A percentile compares a stretch with the other conserved stretches of the same genome.
Conservation (phyloP, 2,329 filamentous ascomycete species). For the Aspergillus chevalieri region DNA sequence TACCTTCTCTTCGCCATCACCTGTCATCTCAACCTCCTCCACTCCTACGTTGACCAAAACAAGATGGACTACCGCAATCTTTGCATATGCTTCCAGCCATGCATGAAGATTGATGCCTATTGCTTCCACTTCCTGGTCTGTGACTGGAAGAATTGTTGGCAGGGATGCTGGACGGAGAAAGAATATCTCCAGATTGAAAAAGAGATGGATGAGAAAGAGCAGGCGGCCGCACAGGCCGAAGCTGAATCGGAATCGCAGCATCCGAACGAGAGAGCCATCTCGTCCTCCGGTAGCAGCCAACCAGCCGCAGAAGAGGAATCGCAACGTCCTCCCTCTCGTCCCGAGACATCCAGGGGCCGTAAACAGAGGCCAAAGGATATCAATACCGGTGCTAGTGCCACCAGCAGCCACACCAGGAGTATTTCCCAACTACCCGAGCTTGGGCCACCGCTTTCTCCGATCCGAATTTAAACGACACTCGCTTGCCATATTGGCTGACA, state of each 20-base stretch:
- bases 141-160: conserved; percentile 96
- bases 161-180: conserved; percentile 86
- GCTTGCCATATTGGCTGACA: not conserved
- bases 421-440: conserved; percentile 43
- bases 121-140: conserved; percentile 94
- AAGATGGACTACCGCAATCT: conserved; percentile 97
- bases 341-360: conserved; percentile 23
- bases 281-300: conserved; percentile 61
- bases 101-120: conserved; percentile 91
- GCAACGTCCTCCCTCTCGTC: conserved; percentile 13
- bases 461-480: conserved; percentile 32
- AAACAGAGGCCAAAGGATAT: conserved; percentile 31
- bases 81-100: conserved; percentile 94
- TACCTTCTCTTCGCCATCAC: conserved; percentile 96
- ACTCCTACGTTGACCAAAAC: conserved; percentile 90
- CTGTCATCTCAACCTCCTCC: conserved; percentile 84
- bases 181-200: conserved; percentile 60
- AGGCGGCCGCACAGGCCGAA: conserved; percentile 15
- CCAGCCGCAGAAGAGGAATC: conserved; percentile 36
- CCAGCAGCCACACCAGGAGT: conserved; percentile 24
- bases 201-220: conserved; percentile 32
- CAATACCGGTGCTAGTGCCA: conserved; percentile 13
- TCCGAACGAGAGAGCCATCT: conserved; percentile 51
- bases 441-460: conserved; percentile 43
- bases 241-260: conserved; percentile 11